Conservation (phyloP, 768 basidiomycete genomes). For the Tricholoma flavovirens region DNA sequence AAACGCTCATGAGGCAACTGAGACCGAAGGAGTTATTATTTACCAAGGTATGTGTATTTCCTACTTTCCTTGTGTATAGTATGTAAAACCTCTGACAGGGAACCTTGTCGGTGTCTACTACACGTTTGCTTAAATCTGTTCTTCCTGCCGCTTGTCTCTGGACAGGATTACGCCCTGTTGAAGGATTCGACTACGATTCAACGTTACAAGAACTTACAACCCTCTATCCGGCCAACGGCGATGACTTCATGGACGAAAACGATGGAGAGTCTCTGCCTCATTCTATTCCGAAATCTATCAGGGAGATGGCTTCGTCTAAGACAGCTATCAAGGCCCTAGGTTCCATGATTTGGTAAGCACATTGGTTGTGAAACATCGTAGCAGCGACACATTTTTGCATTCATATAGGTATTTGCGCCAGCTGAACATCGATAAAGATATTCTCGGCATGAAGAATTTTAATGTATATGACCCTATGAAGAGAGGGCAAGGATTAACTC, state of each 20-base stretch:
- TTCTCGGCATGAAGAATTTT: constrained; percentile 95
- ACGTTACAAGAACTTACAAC: constrained; percentile 63
- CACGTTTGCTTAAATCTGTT: constrained; percentile 73
- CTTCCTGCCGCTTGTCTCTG: constrained; percentile 81
- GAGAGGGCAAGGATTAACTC: constrained; percentile 72
- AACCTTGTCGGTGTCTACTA: constrained; percentile 77
- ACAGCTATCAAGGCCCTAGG: constrained; percentile 83
- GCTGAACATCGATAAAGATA: constrained; percentile 93
- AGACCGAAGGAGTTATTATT: constrained; percentile 89
- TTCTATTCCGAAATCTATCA: constrained; percentile 66
- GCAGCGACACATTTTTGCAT: constrained; percentile 17
- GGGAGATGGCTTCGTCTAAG: constrained; percentile 58
- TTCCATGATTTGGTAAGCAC: constrained; percentile 77
- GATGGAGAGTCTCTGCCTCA: constrained; percentile 32
- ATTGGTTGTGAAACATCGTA: neutral
- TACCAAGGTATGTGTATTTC: constrained; percentile 58
- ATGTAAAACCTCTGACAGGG: constrained; percentile 43
- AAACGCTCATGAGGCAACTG: constrained; percentile 89
- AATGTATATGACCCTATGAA: constrained; percentile 96
- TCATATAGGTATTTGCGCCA: constrained; percentile 72
- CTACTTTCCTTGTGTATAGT: neutral
- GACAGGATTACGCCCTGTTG: constrained; percentile 78
- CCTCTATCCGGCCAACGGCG: constrained; percentile 51
- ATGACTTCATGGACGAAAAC: constrained; percentile 40
- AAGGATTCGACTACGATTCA: constrained; percentile 74